Conservation (phyloP, 2,329 filamentous ascomycete genomes). For the Cordyceps farinosa region DNA sequence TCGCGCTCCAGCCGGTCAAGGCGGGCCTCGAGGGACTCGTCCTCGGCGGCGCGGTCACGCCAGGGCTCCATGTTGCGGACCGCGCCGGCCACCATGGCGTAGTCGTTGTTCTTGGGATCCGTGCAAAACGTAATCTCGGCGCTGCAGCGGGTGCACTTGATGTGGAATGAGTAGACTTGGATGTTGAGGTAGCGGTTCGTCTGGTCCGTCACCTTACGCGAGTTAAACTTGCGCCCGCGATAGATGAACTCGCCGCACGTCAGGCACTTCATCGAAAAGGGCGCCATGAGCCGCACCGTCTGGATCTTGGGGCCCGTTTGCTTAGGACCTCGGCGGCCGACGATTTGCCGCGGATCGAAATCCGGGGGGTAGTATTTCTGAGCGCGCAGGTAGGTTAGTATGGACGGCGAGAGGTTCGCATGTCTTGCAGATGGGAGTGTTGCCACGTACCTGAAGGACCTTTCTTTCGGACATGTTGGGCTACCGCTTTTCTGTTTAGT, state of each 20-base stretch:
- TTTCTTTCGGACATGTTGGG: slow-evolving; percentile 78
- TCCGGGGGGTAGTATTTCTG: slow-evolving; percentile 67
- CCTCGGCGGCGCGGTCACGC: slow-evolving; percentile 59
- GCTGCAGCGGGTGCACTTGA: slow-evolving; percentile 80
- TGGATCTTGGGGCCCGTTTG: slow-evolving; percentile 74
- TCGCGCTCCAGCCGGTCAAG: slow-evolving; percentile 80
- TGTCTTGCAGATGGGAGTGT: neutral
- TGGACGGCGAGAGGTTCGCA: neutral
- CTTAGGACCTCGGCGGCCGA: slow-evolving; percentile 66
- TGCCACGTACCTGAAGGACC: slow-evolving; percentile 51
- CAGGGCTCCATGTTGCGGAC: slow-evolving; percentile 93
- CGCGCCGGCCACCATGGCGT: slow-evolving; percentile 74
- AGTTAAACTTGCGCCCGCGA: slow-evolving; percentile 93
- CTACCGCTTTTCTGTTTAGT: neutral
- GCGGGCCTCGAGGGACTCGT: slow-evolving; percentile 83
- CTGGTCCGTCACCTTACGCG: slow-evolving; percentile 82
- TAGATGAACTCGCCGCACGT: slow-evolving; percentile 75
- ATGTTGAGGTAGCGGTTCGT: slow-evolving; percentile 88
- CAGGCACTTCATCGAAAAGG: slow-evolving; percentile 42
- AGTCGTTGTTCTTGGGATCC: slow-evolving; percentile 93
- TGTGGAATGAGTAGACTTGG: slow-evolving; percentile 77
- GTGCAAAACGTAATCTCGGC: slow-evolving; percentile 91
- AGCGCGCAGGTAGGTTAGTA: neutral
- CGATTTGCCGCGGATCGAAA: slow-evolving; percentile 84
- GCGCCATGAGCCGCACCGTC: slow-evolving; percentile 78